These are phyloP conservation scores for Cytospora mali DNA, from an alignment of 2,329 filamentous ascomycete genomes.

Conservation along the genomic window DNA sequence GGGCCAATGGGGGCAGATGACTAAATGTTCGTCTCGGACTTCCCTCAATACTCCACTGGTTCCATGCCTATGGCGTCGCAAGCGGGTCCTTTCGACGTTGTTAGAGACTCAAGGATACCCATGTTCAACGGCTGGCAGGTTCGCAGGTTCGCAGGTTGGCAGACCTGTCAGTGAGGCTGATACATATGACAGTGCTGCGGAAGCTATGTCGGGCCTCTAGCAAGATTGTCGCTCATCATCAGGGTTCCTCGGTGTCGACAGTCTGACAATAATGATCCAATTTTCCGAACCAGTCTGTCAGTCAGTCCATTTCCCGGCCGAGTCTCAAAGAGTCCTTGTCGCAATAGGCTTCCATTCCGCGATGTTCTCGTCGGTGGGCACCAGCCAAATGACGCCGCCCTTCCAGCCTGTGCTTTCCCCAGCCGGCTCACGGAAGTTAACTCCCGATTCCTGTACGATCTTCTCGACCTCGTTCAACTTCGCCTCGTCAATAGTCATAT, in stretches of 20 bases:
- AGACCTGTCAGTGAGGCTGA: not conserved
- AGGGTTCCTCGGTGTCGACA: not conserved
- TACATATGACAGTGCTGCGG: not conserved
- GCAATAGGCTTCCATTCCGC: constrained; percentile 39
- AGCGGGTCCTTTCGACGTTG: too few relatives aligned
- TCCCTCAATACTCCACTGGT: not conserved
- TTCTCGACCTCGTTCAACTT: constrained; percentile 31
- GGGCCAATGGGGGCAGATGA: not conserved
- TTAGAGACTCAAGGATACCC: too few relatives aligned
- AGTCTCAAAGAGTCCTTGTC: constrained; percentile 30
- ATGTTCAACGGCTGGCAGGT: too few relatives aligned
- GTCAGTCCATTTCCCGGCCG: too few relatives aligned
- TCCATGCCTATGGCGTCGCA: not conserved
- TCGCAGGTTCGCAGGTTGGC: too few relatives aligned
- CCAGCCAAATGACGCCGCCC: constrained; percentile 38
- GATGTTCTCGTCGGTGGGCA: constrained; percentile 36
- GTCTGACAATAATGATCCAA: not conserved
- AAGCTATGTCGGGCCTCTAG: not conserved
- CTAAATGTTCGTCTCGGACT: not conserved
- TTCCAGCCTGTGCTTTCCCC: constrained; percentile 32
- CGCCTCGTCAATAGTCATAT: constrained; percentile 32
- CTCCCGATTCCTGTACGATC: constrained; percentile 32
- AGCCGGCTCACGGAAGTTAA: constrained; percentile 23
- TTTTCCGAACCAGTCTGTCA: not conserved
- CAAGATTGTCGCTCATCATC: not conserved